phyloP scores from a whole-genome alignment of 768 basidiomycete genomes.

The Lentinula aciculospora region DNA sequence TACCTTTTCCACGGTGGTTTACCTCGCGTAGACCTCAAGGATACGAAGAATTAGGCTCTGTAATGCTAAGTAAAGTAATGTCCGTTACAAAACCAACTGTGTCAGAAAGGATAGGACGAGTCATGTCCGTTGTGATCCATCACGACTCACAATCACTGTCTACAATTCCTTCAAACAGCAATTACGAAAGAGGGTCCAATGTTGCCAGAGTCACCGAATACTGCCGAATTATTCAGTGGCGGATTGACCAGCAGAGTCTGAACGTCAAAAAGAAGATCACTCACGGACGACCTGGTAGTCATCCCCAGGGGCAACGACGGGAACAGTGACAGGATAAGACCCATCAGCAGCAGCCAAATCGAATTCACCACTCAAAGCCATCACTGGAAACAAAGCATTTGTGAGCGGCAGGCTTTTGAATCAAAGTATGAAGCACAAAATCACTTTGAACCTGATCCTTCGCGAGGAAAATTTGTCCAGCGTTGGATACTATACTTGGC shows the following conservation, averaged over 20 bases:
- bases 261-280: slow-evolving; percentile 12
- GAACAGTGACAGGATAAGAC: slow-evolving; percentile 30
- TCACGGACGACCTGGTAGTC: slow-evolving; percentile 37
- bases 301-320: slow-evolving; percentile 23
- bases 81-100: too few species aligned
- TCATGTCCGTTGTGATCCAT: too few species aligned
- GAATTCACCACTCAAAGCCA: background rate
- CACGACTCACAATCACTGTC: background rate
- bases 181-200: slow-evolving; percentile 33
- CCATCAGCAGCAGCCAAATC: slow-evolving; percentile 28
- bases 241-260: background rate
- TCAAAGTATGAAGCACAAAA: slow-evolving; percentile 11
- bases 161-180: background rate
- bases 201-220: slow-evolving; percentile 47
- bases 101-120: too few species aligned
- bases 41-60: too few species aligned
- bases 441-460: slow-evolving; percentile 22
- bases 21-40: too few species aligned
- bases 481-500: slow-evolving; percentile 37
- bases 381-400: background rate
- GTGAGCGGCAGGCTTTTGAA: background rate
- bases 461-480: slow-evolving; percentile 16
- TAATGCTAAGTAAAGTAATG: too few species aligned
- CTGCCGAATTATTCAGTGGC: slow-evolving; percentile 23
- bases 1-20: too few species aligned